Base-by-base conservation (phyloP, 2,329 filamentous ascomycete species). In the Pestalotiopsis sp. region DNA sequence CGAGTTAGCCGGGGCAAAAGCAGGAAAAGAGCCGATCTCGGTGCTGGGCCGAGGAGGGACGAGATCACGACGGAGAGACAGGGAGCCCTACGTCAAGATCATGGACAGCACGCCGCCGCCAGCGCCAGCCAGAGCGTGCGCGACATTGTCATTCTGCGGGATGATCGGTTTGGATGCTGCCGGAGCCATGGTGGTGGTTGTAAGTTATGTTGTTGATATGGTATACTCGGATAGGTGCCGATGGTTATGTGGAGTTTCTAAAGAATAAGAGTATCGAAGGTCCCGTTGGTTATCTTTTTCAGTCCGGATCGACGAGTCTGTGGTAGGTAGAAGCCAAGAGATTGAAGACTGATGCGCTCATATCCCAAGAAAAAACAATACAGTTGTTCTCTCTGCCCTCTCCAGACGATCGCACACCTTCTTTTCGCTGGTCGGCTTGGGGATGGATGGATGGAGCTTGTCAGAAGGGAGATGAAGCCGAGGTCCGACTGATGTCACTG, bases 31-130 rank as follows among this genome's bases (percentile, higher is more conserved):
- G 62, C 41, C 14, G 23, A 27, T 59, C 23, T 17, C 57, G 23
- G 45, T 52, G 14, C 20, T 17, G 14, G 45, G 45, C 14, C 14
- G 45, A 20, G 14, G 57, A 36, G 57, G 57, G 9, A 59, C 7
- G 25, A 9, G 23, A 27, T 23, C 23, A 14, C 0, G 2, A 36
- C 2, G 23, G 13, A 14, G 20, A 12, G 62, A 60, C 39, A 36
- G 36, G 20, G 64, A 20, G 38, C 74, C 75, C 72, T 88, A 97
- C 90, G 96, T 99, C 81, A 99, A 83, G 75, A 95, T 89, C 94
- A 98, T 99, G 74, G 96, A 97, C 69, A 98, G 84, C 69, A 99
- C 91, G 70, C 96, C 96, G 74, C 96, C 96, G 74, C 96, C 96
- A 65, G 95, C 93, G 73, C 95, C 95, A 68, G 95, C 93, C 69